These are phyloP conservation scores for Naganishia albida DNA, from an alignment of 1,284 basidiomycete species.

Conservation along the genomic window DNA sequence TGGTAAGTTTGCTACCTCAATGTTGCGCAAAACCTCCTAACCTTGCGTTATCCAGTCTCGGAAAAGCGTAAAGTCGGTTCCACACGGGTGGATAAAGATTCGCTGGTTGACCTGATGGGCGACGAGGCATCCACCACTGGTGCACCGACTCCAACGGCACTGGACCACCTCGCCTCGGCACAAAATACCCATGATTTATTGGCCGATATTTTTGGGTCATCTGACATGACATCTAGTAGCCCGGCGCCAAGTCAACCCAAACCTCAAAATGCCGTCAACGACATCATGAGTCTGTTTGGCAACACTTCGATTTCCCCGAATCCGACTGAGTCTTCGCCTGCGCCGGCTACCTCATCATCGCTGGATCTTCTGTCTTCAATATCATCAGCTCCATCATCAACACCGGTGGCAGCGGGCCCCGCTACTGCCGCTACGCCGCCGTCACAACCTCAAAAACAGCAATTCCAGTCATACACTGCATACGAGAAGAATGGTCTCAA, in stretches of 20 bases:
- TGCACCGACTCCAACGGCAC: slow-evolving; percentile 35
- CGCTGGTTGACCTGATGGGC: slow-evolving; percentile 68
- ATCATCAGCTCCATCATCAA: slow-evolving; percentile 46
- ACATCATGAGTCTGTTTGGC: slow-evolving; percentile 89
- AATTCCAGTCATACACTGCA: slow-evolving; percentile 72
- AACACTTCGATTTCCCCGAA: slow-evolving; percentile 49
- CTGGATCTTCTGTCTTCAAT: slow-evolving; percentile 34
- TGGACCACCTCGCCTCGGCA: slow-evolving; percentile 47
- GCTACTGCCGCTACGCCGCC: slow-evolving; percentile 36
- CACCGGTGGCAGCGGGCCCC: slow-evolving; percentile 28
- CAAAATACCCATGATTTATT: slow-evolving; percentile 86
- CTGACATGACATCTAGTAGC: slow-evolving; percentile 53
- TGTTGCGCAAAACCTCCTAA: slow-evolving; percentile 9
- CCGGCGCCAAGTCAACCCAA: slow-evolving; percentile 52
- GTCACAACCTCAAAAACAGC: slow-evolving; percentile 33
- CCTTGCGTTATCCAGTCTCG: slow-evolving; percentile 60
- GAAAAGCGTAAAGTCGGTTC: slow-evolving; percentile 93
- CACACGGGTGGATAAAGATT: slow-evolving; percentile 73
- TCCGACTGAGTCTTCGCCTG: slow-evolving; percentile 34
- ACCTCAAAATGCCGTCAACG: slow-evolving; percentile 67
- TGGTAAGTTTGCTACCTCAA: slow-evolving; percentile 58
- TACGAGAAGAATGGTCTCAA: slow-evolving; percentile 89
- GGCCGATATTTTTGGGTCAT: slow-evolving; percentile 83
- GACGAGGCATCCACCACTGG: slow-evolving; percentile 62
- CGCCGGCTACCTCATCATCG: slow-evolving; percentile 31